Conservation (phyloP, 495 filamentous ascomycete species). For the Tuber melanosporum region DNA sequence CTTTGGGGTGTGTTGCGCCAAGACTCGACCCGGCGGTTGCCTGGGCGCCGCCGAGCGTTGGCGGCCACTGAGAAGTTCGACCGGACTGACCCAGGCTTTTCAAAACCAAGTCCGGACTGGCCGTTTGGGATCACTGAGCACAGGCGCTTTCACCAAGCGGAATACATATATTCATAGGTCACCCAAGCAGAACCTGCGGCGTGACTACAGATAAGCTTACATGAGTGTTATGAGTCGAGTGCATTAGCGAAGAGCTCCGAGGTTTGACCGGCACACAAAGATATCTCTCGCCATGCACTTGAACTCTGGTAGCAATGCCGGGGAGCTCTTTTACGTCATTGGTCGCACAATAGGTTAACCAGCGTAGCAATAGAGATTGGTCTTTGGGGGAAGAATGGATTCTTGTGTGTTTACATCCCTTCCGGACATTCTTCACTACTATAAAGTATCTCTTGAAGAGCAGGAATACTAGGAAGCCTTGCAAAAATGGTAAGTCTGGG, state of each 20-base stretch:
- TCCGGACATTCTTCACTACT: background rate
- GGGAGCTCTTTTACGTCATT: background rate
- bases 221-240: background rate
- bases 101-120: no score
- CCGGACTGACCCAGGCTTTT: no score
- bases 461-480: no score
- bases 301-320: background rate
- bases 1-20: no score
- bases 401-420: background rate
- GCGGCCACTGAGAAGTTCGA: no score
- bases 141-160: background rate
- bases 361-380: background rate
- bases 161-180: background rate
- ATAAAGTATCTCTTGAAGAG: background rate
- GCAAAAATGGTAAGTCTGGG: no score
- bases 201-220: background rate
- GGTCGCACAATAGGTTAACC: background rate
- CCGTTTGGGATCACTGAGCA: background rate
- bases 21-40: no score
- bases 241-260: background rate
- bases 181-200: background rate
- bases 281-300: background rate
- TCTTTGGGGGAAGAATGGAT: background rate
- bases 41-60: no score
- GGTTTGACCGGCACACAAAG: background rate